Evolutionary conservation across 2,329 filamentous ascomycete species (phyloP).

Genomic region (Penicillium sclerotiorum): DNA sequence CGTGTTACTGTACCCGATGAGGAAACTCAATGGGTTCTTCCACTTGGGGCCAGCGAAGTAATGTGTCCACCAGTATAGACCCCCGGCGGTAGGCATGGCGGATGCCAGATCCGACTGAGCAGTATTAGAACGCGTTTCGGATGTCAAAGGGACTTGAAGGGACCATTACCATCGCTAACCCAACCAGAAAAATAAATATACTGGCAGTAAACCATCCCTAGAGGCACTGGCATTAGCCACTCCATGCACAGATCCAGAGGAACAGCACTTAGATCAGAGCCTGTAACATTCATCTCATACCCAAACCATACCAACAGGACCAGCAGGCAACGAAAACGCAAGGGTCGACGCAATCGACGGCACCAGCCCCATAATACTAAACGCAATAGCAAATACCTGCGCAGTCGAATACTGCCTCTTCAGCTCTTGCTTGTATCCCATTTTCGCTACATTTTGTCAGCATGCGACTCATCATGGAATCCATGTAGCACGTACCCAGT

Average conservation of each 20-base stretch:
- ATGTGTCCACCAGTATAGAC: conserved; percentile 63
- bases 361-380: conserved; percentile 63
- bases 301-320: conserved; percentile 65
- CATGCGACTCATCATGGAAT: neutral
- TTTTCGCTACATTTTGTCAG: conserved; percentile 28
- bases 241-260: conserved; percentile 61
- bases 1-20: conserved; percentile 65
- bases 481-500: conserved; percentile 21
- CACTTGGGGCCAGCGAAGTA: conserved; percentile 59
- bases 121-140: conserved; percentile 1
- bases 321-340: conserved; percentile 61
- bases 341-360: conserved; percentile 64
- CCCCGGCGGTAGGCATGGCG: conserved; percentile 62
- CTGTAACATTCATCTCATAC: too few relatives aligned
- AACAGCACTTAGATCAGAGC: too few relatives aligned
- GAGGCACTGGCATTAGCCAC: conserved; percentile 4
- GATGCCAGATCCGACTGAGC: conserved; percentile 54
- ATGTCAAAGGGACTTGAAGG: conserved; percentile 25
- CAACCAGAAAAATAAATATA: conserved; percentile 50
- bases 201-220: conserved; percentile 20
- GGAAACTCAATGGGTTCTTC: conserved; percentile 60
- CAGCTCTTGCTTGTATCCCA: conserved; percentile 63
- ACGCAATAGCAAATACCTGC: conserved; percentile 64
- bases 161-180: conserved; percentile 59
- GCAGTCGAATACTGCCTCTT: conserved; percentile 63